Percentiles rank a stretch among this genome's conserved stretches.
Conservation (phyloP, 192 early-diverging fungal species). For the Backusella circina region DNA sequence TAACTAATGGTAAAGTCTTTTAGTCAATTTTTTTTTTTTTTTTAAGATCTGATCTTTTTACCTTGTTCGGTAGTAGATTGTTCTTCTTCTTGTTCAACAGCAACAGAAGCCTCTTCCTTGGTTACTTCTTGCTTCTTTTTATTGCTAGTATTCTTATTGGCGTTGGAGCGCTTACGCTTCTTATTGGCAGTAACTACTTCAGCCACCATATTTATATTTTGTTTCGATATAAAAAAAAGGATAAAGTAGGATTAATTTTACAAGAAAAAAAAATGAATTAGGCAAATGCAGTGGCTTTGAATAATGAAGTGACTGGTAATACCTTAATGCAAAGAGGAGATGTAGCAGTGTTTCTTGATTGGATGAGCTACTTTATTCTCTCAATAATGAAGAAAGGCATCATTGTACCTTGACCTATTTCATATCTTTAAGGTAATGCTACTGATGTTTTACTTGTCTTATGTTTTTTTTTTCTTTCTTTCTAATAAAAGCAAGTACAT, state of each 20-base stretch:
- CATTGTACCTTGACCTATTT: too few relatives aligned
- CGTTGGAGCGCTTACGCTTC: constrained; percentile 11
- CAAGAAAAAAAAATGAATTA: background rate
- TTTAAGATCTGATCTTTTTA: background rate
- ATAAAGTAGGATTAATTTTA: background rate
- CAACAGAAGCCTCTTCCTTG: constrained; percentile 18
- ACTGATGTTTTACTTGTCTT: too few relatives aligned
- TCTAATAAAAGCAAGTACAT: too few relatives aligned
- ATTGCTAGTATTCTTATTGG: constrained; percentile 7
- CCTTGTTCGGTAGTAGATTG: background rate
- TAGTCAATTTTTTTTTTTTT: too few relatives aligned
- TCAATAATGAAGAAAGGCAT: too few relatives aligned
- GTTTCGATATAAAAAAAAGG: background rate
- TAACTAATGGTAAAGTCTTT: background rate
- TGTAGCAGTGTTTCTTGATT: too few relatives aligned
- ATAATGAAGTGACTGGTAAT: background rate
- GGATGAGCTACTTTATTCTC: too few relatives aligned
- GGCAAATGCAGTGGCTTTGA: background rate
- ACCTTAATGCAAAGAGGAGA: background rate
- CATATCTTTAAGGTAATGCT: too few relatives aligned
- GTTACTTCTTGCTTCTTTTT: constrained; percentile 20
- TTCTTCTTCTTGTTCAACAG: constrained; percentile 6
- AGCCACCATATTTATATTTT: background rate
- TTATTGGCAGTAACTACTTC: constrained; percentile 10
- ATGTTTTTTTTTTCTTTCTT: too few relatives aligned